Percentiles rank a stretch among this genome's conserved stretches.
These are phyloP conservation scores for Tagetes patula DNA, from an alignment of 129 eudicot genomes.

Conservation along the genomic window DNA sequence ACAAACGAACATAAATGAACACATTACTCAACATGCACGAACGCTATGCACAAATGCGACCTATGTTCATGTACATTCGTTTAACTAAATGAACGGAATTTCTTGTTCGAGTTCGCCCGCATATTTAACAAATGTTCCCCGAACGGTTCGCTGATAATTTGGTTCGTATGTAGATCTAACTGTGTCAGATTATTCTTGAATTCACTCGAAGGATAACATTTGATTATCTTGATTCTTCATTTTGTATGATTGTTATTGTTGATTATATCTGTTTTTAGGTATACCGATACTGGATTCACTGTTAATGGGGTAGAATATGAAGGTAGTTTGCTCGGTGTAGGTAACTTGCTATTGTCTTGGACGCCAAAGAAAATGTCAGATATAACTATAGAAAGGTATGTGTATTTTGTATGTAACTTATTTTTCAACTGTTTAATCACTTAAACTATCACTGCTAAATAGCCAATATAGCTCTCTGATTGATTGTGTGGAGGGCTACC, in stretches of 20 bases:
- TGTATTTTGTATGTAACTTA: not conserved
- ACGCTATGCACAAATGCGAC: too few species aligned
- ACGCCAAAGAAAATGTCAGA: conserved; percentile 75
- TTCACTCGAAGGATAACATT: not conserved
- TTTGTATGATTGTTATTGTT: not conserved
- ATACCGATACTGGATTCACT: conserved; percentile 78
- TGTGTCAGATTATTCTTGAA: conserved; percentile 6
- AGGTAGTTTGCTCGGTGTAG: conserved; percentile 88
- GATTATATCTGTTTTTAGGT: conserved; percentile 48
- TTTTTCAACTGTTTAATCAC: not conserved
- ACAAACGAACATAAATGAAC: too few species aligned
- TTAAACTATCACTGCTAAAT: not conserved
- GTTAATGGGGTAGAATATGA: conserved; percentile 84
- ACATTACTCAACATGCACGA: too few species aligned
- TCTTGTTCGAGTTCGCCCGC: too few species aligned
- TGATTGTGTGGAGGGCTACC: too few species aligned
- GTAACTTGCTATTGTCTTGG: conserved; percentile 90
- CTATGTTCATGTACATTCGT: too few species aligned
- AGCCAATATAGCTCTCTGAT: too few species aligned
- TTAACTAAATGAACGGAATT: too few species aligned
- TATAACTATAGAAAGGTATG: conserved; percentile 72
- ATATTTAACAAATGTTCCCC: too few species aligned
- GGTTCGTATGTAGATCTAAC: too few species aligned
- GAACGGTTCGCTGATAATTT: too few species aligned
- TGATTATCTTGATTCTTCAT: not conserved